Evolutionary conservation across 306 rosid species (phyloP), one percentile per base, ranked within the genome.

Genomic region (Glycine tomentella): DNA sequence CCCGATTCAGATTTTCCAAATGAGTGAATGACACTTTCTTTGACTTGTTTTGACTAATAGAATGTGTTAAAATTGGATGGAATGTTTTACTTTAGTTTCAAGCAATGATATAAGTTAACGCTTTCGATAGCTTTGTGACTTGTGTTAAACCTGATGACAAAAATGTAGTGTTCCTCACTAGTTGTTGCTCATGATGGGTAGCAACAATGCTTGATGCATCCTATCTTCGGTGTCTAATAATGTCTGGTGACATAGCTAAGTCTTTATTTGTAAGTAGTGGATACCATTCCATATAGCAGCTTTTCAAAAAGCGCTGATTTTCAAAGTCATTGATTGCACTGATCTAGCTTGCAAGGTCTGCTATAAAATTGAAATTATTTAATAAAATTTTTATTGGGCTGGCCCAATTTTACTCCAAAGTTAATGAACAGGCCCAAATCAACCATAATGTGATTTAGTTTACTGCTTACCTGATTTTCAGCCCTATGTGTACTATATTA

Each of bases 41-140:
- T 77, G 82, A 72, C 82, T 77, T 71, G 3, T 15, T 53, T 83
- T 79, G 77, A 83, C 82, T 71, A n/a, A 16, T 14, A 2, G 25
- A 55, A 14, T 63, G 11, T 71, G 63, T 42, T 53, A 2, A 17
- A n/a, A 58, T 82, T 44, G 3, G 75, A 34, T 15, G 74, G 33
- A 51, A 36, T 76, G 9, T 57, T 67, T 8, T 75, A 11, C 56
- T 56, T 67, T 3, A 15, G 13, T 16, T 44, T 44, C 8, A 38
- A 59, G 45, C 68, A 4, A 2, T 11, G 6, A 12, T 14, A 49
- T 9, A 52, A 57, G 12, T 33, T n/a, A 6, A 46, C 65, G 50
- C 69, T 65, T 42, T 44, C 65, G 44, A 25, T 56, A 57, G 45
- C 63, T 65, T 74, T 74, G 17, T 49, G 3, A 52, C 33, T 13